phyloP scores from a whole-genome alignment of 2,329 filamentous ascomycete species.

The Penicillium rolfsii region DNA sequence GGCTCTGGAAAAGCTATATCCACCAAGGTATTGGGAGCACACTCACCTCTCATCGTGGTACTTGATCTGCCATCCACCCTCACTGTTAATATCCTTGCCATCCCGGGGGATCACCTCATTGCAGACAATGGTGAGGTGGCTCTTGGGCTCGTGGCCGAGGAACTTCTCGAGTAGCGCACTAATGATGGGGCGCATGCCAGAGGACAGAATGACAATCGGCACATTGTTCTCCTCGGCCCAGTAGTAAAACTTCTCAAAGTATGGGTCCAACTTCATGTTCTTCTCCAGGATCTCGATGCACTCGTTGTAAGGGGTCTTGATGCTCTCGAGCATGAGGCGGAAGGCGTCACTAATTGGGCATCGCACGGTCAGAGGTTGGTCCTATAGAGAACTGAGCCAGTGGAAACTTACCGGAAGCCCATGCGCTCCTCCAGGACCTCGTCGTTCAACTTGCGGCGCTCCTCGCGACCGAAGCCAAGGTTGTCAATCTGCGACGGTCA shows the following conservation, averaged over 20 bases:
- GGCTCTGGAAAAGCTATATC: not conserved
- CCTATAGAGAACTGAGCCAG: too few species aligned
- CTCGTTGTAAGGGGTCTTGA: slow-evolving; percentile 76
- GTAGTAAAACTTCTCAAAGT: slow-evolving; percentile 83
- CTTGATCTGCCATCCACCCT: slow-evolving; percentile 82
- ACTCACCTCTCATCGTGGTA: slow-evolving; percentile 82
- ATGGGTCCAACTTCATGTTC: slow-evolving; percentile 86
- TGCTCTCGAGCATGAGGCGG: slow-evolving; percentile 86
- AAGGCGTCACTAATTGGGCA: slow-evolving; percentile 68
- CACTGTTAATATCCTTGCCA: slow-evolving; percentile 75
- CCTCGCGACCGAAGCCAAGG: slow-evolving; percentile 76
- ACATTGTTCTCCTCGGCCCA: slow-evolving; percentile 83
- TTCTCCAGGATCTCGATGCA: slow-evolving; percentile 77
- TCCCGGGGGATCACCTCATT: slow-evolving; percentile 73
- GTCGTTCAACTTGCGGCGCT: slow-evolving; percentile 72
- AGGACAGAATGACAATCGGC: slow-evolving; percentile 87
- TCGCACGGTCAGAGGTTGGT: not conserved
- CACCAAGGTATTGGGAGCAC: slow-evolving; percentile 18
- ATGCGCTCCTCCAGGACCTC: slow-evolving; percentile 73
- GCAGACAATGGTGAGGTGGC: slow-evolving; percentile 82
- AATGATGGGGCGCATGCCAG: slow-evolving; percentile 92
- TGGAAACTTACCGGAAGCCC: slow-evolving; percentile 64
- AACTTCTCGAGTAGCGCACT: slow-evolving; percentile 77
- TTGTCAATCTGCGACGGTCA: slow-evolving; percentile 77
- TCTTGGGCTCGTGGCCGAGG: slow-evolving; percentile 72